Conservation (phyloP, 129 eudicot genomes). For the Heracleum sosnowskyi region DNA sequence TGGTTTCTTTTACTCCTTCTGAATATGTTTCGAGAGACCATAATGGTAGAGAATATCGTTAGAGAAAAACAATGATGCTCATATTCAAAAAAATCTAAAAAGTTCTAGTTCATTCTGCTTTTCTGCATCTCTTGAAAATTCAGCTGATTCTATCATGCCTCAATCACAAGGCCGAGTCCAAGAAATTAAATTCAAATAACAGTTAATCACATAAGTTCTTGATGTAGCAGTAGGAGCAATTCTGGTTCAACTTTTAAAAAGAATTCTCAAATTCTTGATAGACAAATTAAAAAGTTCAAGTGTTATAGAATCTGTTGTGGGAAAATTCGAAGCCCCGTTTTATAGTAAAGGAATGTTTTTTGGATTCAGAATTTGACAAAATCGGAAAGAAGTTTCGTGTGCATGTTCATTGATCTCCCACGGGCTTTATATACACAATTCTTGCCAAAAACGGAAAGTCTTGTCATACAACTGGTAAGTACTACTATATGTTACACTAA, state of each 20-base stretch:
- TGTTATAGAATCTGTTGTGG: slow-evolving; percentile 9
- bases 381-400: too few species aligned
- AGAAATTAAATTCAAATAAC: not conserved
- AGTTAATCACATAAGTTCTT: not conserved
- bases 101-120: slow-evolving; percentile 31
- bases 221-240: slow-evolving; percentile 15
- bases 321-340: slow-evolving; percentile 10
- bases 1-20: slow-evolving; percentile 29
- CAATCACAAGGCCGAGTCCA: slow-evolving; percentile 24
- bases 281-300: not conserved
- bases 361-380: slow-evolving; percentile 40
- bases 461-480: too few species aligned
- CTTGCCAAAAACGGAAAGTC: too few species aligned
- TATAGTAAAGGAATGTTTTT: slow-evolving; percentile 14
- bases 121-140: slow-evolving; percentile 4
- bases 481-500: too few species aligned
- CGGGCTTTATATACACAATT: too few species aligned
- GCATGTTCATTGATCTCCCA: too few species aligned
- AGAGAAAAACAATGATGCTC: not conserved
- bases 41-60: slow-evolving; percentile 11
- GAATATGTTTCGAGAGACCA: slow-evolving; percentile 30
- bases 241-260: slow-evolving; percentile 13
- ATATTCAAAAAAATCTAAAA: slow-evolving; percentile 27
- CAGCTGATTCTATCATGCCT: slow-evolving; percentile 4
- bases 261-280: slow-evolving; percentile 11